Evolutionary conservation across 345 rosid species (phyloP), one percentile per base, ranked within the genome.

Genomic region (Heritiera fomes): DNA sequence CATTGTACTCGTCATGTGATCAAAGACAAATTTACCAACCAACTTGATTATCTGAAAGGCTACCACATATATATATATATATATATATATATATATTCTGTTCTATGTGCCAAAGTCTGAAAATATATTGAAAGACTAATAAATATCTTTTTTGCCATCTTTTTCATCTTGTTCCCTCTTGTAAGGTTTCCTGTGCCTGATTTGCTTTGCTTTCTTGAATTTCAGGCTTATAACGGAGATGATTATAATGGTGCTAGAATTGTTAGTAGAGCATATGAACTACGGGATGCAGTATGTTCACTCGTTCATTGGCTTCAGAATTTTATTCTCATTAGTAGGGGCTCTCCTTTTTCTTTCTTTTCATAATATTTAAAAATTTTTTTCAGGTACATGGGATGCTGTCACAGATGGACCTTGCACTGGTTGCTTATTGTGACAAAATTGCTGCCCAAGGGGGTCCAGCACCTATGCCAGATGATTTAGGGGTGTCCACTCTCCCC

Each of bases 381-480:
- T 75, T 53, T 17, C 87, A 97, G 99, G 99, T 97, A 78, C 92
- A 93, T 74, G 98, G 98, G 82, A 94, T 97, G 99, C 81, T 97
- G 77, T 88, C 99, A n/a, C 98, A 97, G 86, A 94, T 97, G 98
- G 99, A 97, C 78, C 96, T 98, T 82, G 92, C 98, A 56, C 90
- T 97, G 53, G 85, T 93, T 38, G 84, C 90, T 32, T 89, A 74
- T 82, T 97, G 98, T 80, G 98, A 97, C 74, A 97, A 97, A 88
- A 94, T 97, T 62, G 91, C 90, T 28, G 88, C 83, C 69, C 90
- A 92, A 87, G 99, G 98, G 49, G 98, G 98, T 81, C 99, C 98
- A 11, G 77, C 87, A 30, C 86, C 84, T 79, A 80, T 94, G 79
- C 93, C 98, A 55, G 98, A 91, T 84, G 97, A 90, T 78, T 75